phyloP scores from a whole-genome alignment of 2,329 filamentous ascomycete species.

The Fusarium phyllophilum region DNA sequence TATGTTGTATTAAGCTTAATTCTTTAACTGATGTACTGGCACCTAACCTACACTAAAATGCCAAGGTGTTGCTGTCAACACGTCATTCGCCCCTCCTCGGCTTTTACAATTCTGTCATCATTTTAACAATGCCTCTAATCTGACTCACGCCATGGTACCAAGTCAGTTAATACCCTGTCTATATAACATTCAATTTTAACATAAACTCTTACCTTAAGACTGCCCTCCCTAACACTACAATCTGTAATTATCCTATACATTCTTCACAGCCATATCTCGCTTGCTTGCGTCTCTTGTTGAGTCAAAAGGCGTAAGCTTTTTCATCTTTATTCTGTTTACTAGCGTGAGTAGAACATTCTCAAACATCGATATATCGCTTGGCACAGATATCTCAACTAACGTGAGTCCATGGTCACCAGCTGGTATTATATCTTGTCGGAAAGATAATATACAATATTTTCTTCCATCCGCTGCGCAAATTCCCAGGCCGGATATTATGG shows the following conservation, averaged over 20 bases:
- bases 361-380: neutral
- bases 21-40: too few species aligned
- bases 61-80: neutral
- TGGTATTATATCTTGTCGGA: neutral
- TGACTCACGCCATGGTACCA: neutral
- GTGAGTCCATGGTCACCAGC: rapidly evolving
- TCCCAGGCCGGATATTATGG: neutral
- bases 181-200: neutral
- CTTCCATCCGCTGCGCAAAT: neutral
- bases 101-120: neutral
- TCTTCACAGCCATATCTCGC: neutral
- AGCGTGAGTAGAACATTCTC: rapidly evolving
- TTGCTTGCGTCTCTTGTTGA: neutral
- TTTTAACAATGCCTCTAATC: rapidly evolving
- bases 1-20: too few species aligned
- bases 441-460: neutral
- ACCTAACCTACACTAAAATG: neutral
- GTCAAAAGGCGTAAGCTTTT: neutral
- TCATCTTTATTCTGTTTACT: rapidly evolving
- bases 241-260: rapidly evolving
- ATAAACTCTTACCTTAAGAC: rapidly evolving
- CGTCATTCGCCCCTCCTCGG: neutral
- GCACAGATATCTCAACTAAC: neutral
- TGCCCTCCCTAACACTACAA: rapidly evolving
- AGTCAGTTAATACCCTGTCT: neutral